Base-by-base conservation (phyloP, 2,329 filamentous ascomycete species). In the Diaporthe sp. region DNA sequence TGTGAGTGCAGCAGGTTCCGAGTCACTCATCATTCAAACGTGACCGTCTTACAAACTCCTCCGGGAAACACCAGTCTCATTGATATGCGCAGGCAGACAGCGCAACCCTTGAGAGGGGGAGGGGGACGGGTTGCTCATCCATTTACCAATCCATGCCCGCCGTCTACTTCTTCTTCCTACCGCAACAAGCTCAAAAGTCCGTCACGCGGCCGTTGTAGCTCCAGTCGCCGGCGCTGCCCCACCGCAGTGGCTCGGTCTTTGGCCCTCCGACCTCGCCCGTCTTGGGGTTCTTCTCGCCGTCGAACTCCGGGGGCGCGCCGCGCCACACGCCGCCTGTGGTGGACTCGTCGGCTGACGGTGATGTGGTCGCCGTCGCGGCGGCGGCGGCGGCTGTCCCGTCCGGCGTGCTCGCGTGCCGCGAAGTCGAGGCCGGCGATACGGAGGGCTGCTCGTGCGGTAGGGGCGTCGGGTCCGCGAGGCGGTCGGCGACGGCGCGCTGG, bases 181-280 rank as follows among this genome's bases (percentile, higher is more conserved):
- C 34, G 34, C 37, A 28, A 5, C 34, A 47, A 34, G 25, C 58
- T 78, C 71, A 82, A 68, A 99, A 99, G 85, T 99, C 97, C 34
- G 96, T 98, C 73, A 97, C 96, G 78, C 96, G 88, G 63, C 97
- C 97, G 84, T 98, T 98, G 84, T 94, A 99, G 83, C 95, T 98
- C 94, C 96, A 99, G 80, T 93, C 91, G 1, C 94, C 93, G 0
- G 81, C 83, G 25, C 89, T 87, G 0, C 95, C 95, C 96, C 96
- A 98, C 80, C 96, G 87, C 82, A 98, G 82, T 71, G 97, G 97
- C 85, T 99, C 96, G 82, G 98, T 98, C 92, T 98, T 99, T 8
- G 97, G 97, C 1, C 97, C 97, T 8, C 97, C 97, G 15, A 98
- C 92, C 88, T 99, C 97, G 34, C 97, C 97, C 1, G 97, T 99